Evolutionary conservation across 1,139 yeast species (phyloP).

Genomic region (Scheffersomyces lignicola): DNA sequence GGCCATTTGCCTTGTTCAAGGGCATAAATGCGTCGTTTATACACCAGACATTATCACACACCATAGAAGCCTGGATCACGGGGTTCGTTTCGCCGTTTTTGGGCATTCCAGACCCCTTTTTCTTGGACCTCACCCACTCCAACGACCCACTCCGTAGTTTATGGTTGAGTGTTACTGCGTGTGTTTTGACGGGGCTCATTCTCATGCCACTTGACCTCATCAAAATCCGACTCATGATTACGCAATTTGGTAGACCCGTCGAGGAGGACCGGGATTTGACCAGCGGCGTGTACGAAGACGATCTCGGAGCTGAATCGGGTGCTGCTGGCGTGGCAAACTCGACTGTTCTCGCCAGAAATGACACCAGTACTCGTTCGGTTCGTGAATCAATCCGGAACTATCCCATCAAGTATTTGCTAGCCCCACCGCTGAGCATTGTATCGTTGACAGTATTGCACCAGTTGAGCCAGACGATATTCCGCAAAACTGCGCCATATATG

Average conservation of each 20-base stretch:
- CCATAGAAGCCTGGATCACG: constrained; percentile 89
- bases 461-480: constrained; percentile 59
- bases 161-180: constrained; percentile 66
- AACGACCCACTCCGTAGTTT: constrained; percentile 73
- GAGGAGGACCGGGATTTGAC: constrained; percentile 12
- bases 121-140: constrained; percentile 79
- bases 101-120: constrained; percentile 88
- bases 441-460: constrained; percentile 59
- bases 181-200: constrained; percentile 71
- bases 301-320: constrained; percentile 7
- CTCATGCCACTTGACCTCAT: constrained; percentile 83
- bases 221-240: constrained; percentile 72
- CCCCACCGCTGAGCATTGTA: constrained; percentile 58
- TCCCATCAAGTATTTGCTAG: constrained; percentile 43
- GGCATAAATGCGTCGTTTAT: constrained; percentile 86
- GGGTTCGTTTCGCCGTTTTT: constrained; percentile 81
- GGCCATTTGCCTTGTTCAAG: constrained; percentile 81
- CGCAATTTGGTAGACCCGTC: constrained; percentile 40
- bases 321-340: constrained; percentile 1
- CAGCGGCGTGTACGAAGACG: no score
- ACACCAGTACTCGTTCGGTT: constrained; percentile 32
- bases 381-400: constrained; percentile 39
- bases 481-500: constrained; percentile 72
- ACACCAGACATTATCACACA: constrained; percentile 69
- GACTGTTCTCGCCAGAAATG: no score